phyloP scores from a whole-genome alignment of 768 basidiomycete species.

The Leucosporidium yakuticum region DNA sequence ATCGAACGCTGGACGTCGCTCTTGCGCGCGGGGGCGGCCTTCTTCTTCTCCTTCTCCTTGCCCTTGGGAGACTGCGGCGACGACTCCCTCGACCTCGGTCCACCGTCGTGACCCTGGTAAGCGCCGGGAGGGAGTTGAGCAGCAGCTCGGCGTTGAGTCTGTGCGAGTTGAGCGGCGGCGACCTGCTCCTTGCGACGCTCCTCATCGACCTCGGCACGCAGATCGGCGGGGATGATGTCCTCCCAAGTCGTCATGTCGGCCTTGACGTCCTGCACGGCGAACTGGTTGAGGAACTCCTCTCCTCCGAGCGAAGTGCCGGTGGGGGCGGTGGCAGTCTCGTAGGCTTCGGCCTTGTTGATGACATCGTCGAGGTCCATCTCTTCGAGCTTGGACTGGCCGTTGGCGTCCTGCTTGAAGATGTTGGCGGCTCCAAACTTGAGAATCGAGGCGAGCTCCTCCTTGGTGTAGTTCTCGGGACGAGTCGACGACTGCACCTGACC shows the following conservation, averaged over 20 bases:
- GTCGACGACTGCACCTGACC: constrained; percentile 51
- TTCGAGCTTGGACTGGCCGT: constrained; percentile 86
- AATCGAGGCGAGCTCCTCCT: constrained; percentile 94
- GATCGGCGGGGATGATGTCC: constrained; percentile 92
- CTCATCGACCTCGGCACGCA: constrained; percentile 72
- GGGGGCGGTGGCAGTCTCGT: constrained; percentile 79
- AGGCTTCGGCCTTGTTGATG: constrained; percentile 90
- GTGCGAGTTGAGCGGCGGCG: constrained; percentile 59
- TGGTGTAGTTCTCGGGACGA: constrained; percentile 54
- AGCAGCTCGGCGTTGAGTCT: constrained; percentile 70
- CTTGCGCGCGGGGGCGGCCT: constrained; percentile 62
- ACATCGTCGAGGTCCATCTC: constrained; percentile 99
- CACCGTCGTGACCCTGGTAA: constrained; percentile 83
- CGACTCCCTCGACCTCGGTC: constrained; percentile 52
- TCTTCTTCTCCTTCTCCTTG: constrained; percentile 32
- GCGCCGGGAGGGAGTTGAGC: constrained; percentile 62
- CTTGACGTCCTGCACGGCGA: constrained; percentile 97
- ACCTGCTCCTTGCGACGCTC: constrained; percentile 54
- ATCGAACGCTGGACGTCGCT: constrained; percentile 88
- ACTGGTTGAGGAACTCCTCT: constrained; percentile 89
- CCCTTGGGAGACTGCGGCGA: constrained; percentile 62
- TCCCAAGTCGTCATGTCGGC: constrained; percentile 95
- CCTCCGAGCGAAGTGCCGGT: constrained; percentile 87
- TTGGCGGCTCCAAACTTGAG: constrained; percentile 98
- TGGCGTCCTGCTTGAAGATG: constrained; percentile 98